These are phyloP conservation scores for Diaporthe aspalathi DNA, from an alignment of 2,329 filamentous ascomycete species.

Conservation along the genomic window DNA sequence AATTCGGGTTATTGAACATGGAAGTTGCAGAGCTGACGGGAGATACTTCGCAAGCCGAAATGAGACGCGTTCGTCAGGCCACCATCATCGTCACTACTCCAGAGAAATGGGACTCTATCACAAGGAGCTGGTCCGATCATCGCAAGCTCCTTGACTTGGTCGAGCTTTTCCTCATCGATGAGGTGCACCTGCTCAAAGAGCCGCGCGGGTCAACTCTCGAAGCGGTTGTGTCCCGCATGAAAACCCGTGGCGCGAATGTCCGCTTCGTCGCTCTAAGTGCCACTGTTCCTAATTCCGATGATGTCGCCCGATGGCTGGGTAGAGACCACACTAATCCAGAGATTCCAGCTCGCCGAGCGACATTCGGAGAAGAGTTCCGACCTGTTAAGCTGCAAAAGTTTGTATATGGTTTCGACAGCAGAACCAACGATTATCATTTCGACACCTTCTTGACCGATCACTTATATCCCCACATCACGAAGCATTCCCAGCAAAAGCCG, in stretches of 20 bases:
- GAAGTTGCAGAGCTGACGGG: slow-evolving; percentile 83
- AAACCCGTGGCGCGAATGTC: slow-evolving; percentile 78
- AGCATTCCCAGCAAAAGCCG: slow-evolving; percentile 77
- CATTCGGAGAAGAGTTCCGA: slow-evolving; percentile 83
- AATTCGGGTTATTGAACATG: slow-evolving; percentile 76
- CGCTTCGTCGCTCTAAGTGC: slow-evolving; percentile 86
- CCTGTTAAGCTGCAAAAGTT: slow-evolving; percentile 82
- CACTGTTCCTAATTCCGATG: slow-evolving; percentile 83
- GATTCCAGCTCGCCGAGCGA: slow-evolving; percentile 73
- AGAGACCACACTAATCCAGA: slow-evolving; percentile 69
- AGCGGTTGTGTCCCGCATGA: slow-evolving; percentile 88
- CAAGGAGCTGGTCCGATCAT: slow-evolving; percentile 87
- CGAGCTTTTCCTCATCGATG: slow-evolving; percentile 85
- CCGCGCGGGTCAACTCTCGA: slow-evolving; percentile 82
- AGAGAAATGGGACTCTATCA: slow-evolving; percentile 93
- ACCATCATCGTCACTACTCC: slow-evolving; percentile 89
- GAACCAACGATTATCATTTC: slow-evolving; percentile 79
- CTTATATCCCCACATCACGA: slow-evolving; percentile 73
- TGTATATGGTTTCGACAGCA: slow-evolving; percentile 77
- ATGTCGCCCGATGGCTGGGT: slow-evolving; percentile 85
- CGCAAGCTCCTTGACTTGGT: slow-evolving; percentile 78
- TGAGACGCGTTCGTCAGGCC: slow-evolving; percentile 76
- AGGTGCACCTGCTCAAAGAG: slow-evolving; percentile 89
- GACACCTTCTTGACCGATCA: slow-evolving; percentile 76
- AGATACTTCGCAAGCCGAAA: slow-evolving; percentile 76